phyloP scores from a whole-genome alignment of 1,139 yeast species.

The Suhomyces anneliseae region DNA sequence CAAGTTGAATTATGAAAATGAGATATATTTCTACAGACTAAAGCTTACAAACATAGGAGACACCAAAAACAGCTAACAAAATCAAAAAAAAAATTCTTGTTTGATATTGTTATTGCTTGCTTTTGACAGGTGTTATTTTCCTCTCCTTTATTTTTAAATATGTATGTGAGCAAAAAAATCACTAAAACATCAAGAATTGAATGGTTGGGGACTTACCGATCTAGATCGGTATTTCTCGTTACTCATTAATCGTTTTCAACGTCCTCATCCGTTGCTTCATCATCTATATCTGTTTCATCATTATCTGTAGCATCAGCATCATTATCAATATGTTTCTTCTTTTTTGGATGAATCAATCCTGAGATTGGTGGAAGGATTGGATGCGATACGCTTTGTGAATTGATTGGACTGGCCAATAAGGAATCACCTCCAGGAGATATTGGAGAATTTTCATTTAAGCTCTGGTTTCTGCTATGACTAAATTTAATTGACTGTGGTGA shows the following conservation, averaged over 20 bases:
- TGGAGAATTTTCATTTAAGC: constrained; percentile 26
- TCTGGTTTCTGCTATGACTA: constrained; percentile 33
- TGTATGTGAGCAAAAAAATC: background rate
- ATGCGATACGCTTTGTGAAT: constrained; percentile 9
- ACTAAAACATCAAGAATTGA: background rate
- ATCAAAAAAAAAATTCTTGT: background rate
- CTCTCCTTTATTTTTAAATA: too few species aligned
- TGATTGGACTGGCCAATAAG: constrained; percentile 23
- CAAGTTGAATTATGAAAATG: background rate
- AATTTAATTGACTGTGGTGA: constrained; percentile 42
- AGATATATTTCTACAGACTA: background rate
- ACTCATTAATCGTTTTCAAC: background rate
- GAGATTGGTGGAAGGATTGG: constrained; percentile 35
- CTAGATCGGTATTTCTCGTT: too few species aligned
- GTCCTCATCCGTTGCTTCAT: constrained; percentile 16
- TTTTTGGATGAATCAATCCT: constrained; percentile 17
- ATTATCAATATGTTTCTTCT: constrained; percentile 15
- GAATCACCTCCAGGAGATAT: constrained; percentile 21
- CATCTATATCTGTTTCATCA: constrained; percentile 35
- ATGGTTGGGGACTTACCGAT: too few species aligned
- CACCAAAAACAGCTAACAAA: background rate
- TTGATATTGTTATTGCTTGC: too few species aligned
- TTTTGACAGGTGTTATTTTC: too few species aligned
- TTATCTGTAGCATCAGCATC: constrained; percentile 21
- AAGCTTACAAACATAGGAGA: background rate